A percentile compares a stretch with the other conserved stretches of the same genome.
Conservation (phyloP, 305 asterid species). For the Monarda citriodora region DNA sequence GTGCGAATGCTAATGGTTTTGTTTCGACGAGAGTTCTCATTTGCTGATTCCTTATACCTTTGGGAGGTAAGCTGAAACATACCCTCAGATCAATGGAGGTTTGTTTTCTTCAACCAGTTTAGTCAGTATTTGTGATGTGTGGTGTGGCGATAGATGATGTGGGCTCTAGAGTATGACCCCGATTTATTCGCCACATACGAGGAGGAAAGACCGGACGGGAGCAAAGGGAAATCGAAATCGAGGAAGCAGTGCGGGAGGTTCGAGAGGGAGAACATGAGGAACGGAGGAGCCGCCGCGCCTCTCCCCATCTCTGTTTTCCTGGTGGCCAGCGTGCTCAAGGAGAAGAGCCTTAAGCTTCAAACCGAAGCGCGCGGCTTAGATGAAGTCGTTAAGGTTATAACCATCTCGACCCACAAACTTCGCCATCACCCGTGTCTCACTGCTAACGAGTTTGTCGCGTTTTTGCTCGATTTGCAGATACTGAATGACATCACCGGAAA, state of each 20-base stretch:
- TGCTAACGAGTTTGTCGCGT: neutral
- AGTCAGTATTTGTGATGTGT: too few species aligned
- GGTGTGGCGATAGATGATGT: conserved; percentile 66
- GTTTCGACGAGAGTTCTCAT: conserved; percentile 94
- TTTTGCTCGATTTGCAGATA: conserved; percentile 41
- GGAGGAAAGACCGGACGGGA: conserved; percentile 57
- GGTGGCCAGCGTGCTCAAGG: conserved; percentile 90
- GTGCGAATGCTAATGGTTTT: conserved; percentile 95
- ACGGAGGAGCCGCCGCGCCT: conserved; percentile 45
- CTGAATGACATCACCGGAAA: conserved; percentile 85
- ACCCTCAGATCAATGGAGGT: too few species aligned
- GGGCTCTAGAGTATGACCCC: conserved; percentile 97
- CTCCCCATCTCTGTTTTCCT: conserved; percentile 91
- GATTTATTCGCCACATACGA: conserved; percentile 57
- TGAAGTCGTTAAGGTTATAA: conserved; percentile 76
- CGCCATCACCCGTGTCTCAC: too few species aligned
- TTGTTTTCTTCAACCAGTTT: too few species aligned
- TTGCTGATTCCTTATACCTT: conserved; percentile 85
- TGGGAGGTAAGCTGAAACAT: conserved; percentile 71
- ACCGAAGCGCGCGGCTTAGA: conserved; percentile 92
- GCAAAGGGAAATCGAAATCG: conserved; percentile 61
- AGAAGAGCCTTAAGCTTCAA: conserved; percentile 69
- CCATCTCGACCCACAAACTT: neutral
- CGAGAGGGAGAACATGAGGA: conserved; percentile 72
- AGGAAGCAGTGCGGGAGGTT: conserved; percentile 68